Conservation (phyloP, 805 yeast species). For the Starmerella geochares region DNA sequence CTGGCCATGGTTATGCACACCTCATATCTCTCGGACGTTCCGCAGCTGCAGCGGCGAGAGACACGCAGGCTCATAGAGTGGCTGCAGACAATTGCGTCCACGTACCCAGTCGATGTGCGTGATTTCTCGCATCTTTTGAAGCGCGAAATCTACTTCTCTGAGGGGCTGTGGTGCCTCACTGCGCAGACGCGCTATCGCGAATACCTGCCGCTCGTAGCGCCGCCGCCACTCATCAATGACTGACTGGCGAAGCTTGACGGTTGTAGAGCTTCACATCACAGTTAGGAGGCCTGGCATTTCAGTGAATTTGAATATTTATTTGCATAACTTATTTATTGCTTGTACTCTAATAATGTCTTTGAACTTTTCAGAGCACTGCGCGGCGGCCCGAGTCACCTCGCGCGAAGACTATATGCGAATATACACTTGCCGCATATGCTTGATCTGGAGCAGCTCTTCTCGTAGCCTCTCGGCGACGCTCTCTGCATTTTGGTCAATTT, state of each 20-base stretch:
- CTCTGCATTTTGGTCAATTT: slow-evolving; percentile 19
- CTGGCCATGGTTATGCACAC: slow-evolving; percentile 15
- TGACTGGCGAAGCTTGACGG: too few species aligned
- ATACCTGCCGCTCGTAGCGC: slow-evolving; percentile 18
- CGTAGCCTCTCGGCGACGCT: slow-evolving; percentile 19
- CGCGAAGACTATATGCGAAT: slow-evolving; percentile 19
- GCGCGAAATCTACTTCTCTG: slow-evolving; percentile 20
- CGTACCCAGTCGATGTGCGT: slow-evolving; percentile 22
- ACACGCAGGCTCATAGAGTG: slow-evolving; percentile 18
- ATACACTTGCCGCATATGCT: slow-evolving; percentile 24
- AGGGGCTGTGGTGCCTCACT: slow-evolving; percentile 24
- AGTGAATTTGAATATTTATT: slow-evolving; percentile 1
- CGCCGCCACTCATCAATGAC: slow-evolving; percentile 17
- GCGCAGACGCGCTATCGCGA: slow-evolving; percentile 19
- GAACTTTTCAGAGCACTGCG: too few species aligned
- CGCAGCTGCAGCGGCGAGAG: slow-evolving; percentile 14
- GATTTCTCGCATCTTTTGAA: slow-evolving; percentile 17
- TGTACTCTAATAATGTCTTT: background rate
- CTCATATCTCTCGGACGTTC: slow-evolving; percentile 11
- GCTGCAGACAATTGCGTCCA: slow-evolving; percentile 21
- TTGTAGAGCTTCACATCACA: too few species aligned
- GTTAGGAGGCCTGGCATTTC: too few species aligned
- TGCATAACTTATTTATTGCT: background rate
- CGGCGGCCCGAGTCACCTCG: too few species aligned
- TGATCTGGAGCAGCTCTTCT: slow-evolving; percentile 16